A percentile compares a stretch with the other conserved stretches of the same genome.
Evolutionary conservation across 2,329 filamentous ascomycete species (phyloP).

Genomic region (Domatiomyces catenatus): DNA sequence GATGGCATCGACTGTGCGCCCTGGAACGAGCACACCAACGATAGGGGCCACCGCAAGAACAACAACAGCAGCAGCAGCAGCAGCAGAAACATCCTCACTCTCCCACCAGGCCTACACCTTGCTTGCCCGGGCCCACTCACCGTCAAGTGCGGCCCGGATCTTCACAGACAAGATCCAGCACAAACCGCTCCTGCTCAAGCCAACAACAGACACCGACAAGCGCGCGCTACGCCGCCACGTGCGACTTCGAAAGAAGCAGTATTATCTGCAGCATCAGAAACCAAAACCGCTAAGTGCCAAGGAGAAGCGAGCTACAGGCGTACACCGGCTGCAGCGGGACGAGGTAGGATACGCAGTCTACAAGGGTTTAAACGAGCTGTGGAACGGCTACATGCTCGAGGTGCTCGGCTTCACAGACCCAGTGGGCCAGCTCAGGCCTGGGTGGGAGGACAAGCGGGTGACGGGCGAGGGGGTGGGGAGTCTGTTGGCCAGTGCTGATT

Average conservation of each 20-base stretch:
- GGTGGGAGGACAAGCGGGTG: constrained; percentile 24
- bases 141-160: constrained; percentile 53
- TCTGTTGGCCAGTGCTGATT: constrained; percentile 72
- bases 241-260: constrained; percentile 32
- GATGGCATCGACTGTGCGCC: background rate
- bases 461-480: constrained; percentile 39
- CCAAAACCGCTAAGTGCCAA: constrained; percentile 61
- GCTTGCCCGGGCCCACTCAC: constrained; percentile 63
- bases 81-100: background rate
- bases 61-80: background rate
- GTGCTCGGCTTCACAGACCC: constrained; percentile 44
- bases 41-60: no score
- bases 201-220: constrained; percentile 41
- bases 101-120: constrained; percentile 44
- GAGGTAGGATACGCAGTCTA: constrained; percentile 62
- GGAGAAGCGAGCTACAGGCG: constrained; percentile 55
- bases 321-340: constrained; percentile 58
- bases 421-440: constrained; percentile 11
- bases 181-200: constrained; percentile 60
- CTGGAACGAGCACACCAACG: background rate
- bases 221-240: constrained; percentile 38
- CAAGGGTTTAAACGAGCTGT: constrained; percentile 59
- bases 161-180: constrained; percentile 71
- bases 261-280: constrained; percentile 35
- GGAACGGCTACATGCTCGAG: constrained; percentile 74